These are phyloP conservation scores for Adansonia gregorii DNA, from an alignment of 441 rosid genomes.

Conservation along the genomic window DNA sequence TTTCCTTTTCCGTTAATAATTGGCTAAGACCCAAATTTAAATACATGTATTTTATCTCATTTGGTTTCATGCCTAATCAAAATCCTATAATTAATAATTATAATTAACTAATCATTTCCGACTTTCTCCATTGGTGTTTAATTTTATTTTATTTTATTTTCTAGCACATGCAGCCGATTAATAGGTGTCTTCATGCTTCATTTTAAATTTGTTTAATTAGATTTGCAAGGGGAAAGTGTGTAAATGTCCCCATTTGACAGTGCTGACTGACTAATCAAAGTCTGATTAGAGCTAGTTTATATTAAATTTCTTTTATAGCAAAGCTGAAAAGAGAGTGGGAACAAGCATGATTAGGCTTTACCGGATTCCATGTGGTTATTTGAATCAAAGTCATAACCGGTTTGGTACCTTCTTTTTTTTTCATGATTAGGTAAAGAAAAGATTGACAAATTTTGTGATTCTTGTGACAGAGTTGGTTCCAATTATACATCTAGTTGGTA, in stretches of 20 bases:
- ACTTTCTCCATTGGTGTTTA: constrained; percentile 6
- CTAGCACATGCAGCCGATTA: constrained; percentile 30
- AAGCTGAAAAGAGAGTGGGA: not conserved
- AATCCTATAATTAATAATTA: not conserved
- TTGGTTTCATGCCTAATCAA: constrained; percentile 36
- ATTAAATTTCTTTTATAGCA: not conserved
- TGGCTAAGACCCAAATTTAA: too few relatives aligned
- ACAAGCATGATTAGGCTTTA: constrained; percentile 22
- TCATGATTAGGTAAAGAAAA: constrained; percentile 9
- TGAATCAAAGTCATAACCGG: constrained; percentile 1
- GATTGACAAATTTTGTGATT: constrained; percentile 13
- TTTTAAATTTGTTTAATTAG: constrained; percentile 6
- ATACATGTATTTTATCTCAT: constrained; percentile 35
- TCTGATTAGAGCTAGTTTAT: constrained; percentile 18
- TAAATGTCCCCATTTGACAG: constrained; percentile 22
- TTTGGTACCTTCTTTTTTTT: constrained; percentile 6
- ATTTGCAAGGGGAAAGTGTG: constrained; percentile 9
- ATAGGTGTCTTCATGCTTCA: not conserved
- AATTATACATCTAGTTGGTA: constrained; percentile 1
- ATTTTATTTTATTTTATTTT: not conserved
- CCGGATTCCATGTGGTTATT: constrained; percentile 1
- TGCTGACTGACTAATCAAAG: constrained; percentile 11
- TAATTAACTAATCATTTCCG: constrained; percentile 7
- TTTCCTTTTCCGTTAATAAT: too few relatives aligned
- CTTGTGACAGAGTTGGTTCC: constrained; percentile 4